Evolutionary conservation across 2,329 filamentous ascomycete genomes (phyloP).

Genomic region (Ophiocordyceps camponoti-rufipedis): DNA sequence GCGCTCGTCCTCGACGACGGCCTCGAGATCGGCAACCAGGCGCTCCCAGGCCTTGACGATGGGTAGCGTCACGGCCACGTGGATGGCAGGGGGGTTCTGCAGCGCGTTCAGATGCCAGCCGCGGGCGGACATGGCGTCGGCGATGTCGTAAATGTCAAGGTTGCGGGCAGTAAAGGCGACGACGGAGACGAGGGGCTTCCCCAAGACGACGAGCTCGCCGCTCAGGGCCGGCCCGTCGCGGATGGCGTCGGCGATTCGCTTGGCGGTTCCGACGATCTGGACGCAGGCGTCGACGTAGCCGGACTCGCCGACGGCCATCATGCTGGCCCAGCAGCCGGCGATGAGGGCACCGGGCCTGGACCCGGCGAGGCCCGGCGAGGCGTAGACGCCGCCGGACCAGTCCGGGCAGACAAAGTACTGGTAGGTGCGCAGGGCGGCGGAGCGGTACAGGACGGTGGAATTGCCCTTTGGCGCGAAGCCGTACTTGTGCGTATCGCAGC

Average conservation of each 20-base stretch:
- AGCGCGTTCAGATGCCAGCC: constrained; percentile 96
- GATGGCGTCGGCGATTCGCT: constrained; percentile 64
- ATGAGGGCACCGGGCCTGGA: constrained; percentile 87
- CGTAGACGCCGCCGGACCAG: constrained; percentile 93
- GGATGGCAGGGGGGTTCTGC: constrained; percentile 79
- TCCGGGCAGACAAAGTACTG: constrained; percentile 95
- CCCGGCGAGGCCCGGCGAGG: constrained; percentile 78
- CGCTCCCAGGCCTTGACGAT: constrained; percentile 66
- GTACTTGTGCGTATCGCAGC: constrained; percentile 96
- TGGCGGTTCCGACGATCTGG: constrained; percentile 72
- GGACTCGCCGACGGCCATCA: constrained; percentile 73
- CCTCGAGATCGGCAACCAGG: constrained; percentile 55
- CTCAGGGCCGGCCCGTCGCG: constrained; percentile 48
- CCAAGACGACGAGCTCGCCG: constrained; percentile 61
- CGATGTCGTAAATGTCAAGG: constrained; percentile 88
- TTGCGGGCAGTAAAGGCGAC: constrained; percentile 70
- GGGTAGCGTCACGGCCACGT: constrained; percentile 83
- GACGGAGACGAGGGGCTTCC: constrained; percentile 74
- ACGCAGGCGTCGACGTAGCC: constrained; percentile 80
- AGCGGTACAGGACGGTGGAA: constrained; percentile 81
- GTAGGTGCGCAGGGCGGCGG: constrained; percentile 57
- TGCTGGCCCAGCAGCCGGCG: constrained; percentile 82
- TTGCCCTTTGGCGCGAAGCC: constrained; percentile 97
- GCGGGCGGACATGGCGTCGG: constrained; percentile 65
- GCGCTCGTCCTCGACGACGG: constrained; percentile 50